phyloP scores from a whole-genome alignment of 1,284 basidiomycete species.

The Melampsora abietis-canadensis region DNA sequence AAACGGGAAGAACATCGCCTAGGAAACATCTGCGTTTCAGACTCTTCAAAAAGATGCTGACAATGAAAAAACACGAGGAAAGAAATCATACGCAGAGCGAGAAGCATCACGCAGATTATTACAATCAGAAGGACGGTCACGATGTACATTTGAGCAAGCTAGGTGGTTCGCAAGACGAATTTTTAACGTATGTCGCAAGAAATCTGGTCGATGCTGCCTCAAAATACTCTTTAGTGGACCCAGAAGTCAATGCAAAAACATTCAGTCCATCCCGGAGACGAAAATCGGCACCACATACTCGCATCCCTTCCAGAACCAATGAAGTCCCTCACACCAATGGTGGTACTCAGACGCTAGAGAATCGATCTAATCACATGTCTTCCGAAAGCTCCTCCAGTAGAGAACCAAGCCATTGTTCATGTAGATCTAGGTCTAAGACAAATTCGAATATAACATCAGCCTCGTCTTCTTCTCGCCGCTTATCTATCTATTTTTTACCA shows the following conservation, averaged over 20 bases:
- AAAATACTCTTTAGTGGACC: neutral
- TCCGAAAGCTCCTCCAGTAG: neutral
- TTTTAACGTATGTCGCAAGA: neutral
- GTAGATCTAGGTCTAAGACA: neutral
- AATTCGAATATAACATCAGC: neutral
- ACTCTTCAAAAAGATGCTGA: neutral
- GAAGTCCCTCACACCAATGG: neutral
- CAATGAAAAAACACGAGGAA: neutral
- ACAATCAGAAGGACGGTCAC: neutral
- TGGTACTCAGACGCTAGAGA: neutral
- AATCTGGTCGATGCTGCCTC: neutral
- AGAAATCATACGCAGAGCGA: neutral
- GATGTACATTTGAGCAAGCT: constrained; percentile 5
- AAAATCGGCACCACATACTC: too few species aligned
- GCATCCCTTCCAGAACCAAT: too few species aligned
- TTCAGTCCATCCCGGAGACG: too few species aligned
- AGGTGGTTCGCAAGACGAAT: constrained; percentile 6
- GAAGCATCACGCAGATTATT: neutral
- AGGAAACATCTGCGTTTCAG: neutral
- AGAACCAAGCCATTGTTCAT: neutral
- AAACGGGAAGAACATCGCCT: neutral
- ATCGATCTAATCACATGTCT: neutral
- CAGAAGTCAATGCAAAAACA: neutral
- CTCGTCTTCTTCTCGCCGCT: neutral
- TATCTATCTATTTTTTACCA: constrained; percentile 1